Conservation (phyloP, 139 green algal species). For the Coelastrella sp. region DNA sequence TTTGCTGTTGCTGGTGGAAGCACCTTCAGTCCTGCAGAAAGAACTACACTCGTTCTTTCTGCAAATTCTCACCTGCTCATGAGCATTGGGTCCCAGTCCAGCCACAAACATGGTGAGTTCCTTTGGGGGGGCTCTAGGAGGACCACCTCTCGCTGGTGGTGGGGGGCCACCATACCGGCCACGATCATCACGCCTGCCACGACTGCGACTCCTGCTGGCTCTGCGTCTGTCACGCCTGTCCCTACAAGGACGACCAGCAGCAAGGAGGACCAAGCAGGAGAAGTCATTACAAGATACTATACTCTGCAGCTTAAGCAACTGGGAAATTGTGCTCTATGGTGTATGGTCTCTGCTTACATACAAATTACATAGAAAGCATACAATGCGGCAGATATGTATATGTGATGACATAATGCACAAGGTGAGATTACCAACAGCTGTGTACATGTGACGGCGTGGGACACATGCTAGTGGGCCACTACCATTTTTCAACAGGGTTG, state of each 20-base stretch:
- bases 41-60: not conserved
- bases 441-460: too few species aligned
- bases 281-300: too few species aligned
- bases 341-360: too few species aligned
- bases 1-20: too few species aligned
- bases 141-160: not conserved
- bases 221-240: constrained; percentile 18
- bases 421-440: too few species aligned
- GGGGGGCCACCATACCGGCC: not conserved
- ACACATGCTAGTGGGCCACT: too few species aligned
- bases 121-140: constrained; percentile 32
- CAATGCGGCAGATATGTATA: too few species aligned
- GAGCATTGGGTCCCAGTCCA: constrained; percentile 20
- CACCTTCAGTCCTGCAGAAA: too few species aligned
- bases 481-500: not conserved
- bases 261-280: not conserved
- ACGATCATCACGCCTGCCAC: not conserved
- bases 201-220: not conserved
- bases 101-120: constrained; percentile 51
- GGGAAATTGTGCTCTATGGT: too few species aligned
- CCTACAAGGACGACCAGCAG: not conserved
- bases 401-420: too few species aligned
- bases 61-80: constrained; percentile 24
- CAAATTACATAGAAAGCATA: too few species aligned
- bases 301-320: too few species aligned